Conservation (phyloP, 2,329 filamentous ascomycete genomes). For the Helotiales sp. region DNA sequence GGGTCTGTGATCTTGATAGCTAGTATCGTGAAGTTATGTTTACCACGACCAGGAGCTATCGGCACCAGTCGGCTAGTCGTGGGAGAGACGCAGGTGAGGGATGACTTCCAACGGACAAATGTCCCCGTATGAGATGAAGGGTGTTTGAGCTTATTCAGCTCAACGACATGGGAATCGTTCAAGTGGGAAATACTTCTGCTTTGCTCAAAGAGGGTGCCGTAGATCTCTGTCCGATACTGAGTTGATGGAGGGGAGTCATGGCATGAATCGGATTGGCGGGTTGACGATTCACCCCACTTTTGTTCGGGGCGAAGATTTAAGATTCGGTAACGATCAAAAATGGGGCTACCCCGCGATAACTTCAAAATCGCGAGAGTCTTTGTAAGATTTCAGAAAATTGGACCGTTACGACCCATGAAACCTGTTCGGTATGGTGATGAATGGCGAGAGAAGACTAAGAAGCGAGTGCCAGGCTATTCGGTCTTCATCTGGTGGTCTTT, state of each 20-base stretch:
- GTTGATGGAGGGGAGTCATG: not conserved
- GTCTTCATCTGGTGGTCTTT: too few species aligned
- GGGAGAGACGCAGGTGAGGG: too few species aligned
- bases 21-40: not conserved
- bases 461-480: too few species aligned
- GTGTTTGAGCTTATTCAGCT: too few species aligned
- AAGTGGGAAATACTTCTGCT: too few species aligned
- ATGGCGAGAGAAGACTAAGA: too few species aligned
- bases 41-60: not conserved
- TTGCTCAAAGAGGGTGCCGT: not conserved
- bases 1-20: not conserved
- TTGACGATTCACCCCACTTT: not conserved
- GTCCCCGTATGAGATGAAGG: too few species aligned
- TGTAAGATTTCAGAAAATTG: too few species aligned
- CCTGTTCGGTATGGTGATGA: too few species aligned
- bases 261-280: not conserved
- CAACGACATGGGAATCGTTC: too few species aligned
- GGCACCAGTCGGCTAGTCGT: not conserved
- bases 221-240: not conserved
- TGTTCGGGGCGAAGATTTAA: constrained; percentile 2
- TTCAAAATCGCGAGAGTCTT: not conserved
- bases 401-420: too few species aligned
- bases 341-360: not conserved
- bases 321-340: not conserved
- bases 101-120: too few species aligned